These are phyloP conservation scores for Hirschioporus abietinus DNA, from an alignment of 768 basidiomycete species.

Conservation along the genomic window DNA sequence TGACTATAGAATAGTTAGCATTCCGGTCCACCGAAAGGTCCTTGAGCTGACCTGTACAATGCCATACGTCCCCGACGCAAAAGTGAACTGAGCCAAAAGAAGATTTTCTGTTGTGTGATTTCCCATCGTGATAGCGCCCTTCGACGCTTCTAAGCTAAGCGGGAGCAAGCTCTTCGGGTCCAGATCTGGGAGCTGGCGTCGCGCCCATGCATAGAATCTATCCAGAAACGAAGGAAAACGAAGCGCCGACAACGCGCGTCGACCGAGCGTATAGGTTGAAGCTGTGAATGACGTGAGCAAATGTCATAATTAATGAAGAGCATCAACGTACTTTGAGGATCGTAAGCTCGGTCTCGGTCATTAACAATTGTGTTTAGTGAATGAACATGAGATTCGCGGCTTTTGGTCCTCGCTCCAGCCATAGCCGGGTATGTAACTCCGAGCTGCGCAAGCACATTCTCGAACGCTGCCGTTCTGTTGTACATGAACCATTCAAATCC, in stretches of 20 bases:
- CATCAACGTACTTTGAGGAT: background rate
- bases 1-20: slow-evolving; percentile 41
- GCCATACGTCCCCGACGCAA: slow-evolving; percentile 75
- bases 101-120: slow-evolving; percentile 82
- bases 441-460: slow-evolving; percentile 79
- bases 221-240: background rate
- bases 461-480: slow-evolving; percentile 85
- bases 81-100: slow-evolving; percentile 74
- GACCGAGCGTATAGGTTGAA: background rate
- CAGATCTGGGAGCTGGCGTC: slow-evolving; percentile 59
- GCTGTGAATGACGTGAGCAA: background rate
- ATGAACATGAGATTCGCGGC: background rate
- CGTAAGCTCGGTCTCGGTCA: background rate
- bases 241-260: background rate
- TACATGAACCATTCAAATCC: slow-evolving; percentile 93
- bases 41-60: slow-evolving; percentile 57
- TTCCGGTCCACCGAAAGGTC: background rate
- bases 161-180: slow-evolving; percentile 86
- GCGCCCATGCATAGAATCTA: slow-evolving; percentile 40
- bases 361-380: no score
- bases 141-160: slow-evolving; percentile 69
- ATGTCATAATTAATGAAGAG: background rate
- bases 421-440: slow-evolving; percentile 23
- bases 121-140: slow-evolving; percentile 79
- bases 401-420: background rate